Conservation (phyloP, 495 filamentous ascomycete species). For the Penicillium lagena region DNA sequence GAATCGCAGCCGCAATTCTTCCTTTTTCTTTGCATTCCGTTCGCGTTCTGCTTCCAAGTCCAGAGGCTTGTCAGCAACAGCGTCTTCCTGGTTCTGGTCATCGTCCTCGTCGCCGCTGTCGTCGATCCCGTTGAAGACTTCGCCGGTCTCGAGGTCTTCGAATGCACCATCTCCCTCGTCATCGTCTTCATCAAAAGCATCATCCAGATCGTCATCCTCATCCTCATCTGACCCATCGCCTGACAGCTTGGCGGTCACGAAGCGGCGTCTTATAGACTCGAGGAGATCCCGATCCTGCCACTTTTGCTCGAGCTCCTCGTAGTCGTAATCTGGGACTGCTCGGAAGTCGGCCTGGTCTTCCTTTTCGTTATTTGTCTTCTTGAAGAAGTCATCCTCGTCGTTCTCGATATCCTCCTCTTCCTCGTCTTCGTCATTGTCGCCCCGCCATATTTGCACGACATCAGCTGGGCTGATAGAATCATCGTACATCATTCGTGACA, state of each 20-base stretch:
- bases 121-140: slow-evolving; percentile 42
- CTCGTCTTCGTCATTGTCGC: slow-evolving; percentile 41
- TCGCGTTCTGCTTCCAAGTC: slow-evolving; percentile 79
- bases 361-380: slow-evolving; percentile 59
- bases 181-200: slow-evolving; percentile 46
- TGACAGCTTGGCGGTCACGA: slow-evolving; percentile 61
- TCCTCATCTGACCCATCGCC: slow-evolving; percentile 33
- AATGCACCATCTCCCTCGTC: slow-evolving; percentile 85
- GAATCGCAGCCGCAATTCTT: slow-evolving; percentile 88
- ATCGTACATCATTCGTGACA: slow-evolving; percentile 86
- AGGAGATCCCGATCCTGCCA: slow-evolving; percentile 77
- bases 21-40: slow-evolving; percentile 84
- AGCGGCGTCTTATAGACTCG: slow-evolving; percentile 64
- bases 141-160: slow-evolving; percentile 80
- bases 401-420: slow-evolving; percentile 50
- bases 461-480: slow-evolving; percentile 66
- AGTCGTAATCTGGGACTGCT: slow-evolving; percentile 70
- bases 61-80: slow-evolving; percentile 23
- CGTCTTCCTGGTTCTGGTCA: slow-evolving; percentile 13
- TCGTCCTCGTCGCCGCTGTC: slow-evolving; percentile 32
- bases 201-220: slow-evolving; percentile 42
- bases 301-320: slow-evolving; percentile 71
- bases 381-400: slow-evolving; percentile 80
- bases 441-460: slow-evolving; percentile 72
- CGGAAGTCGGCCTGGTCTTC: slow-evolving; percentile 68